Base-by-base conservation (phyloP, 495 filamentous ascomycete genomes). In the Thermochaetoides thermophila region DNA sequence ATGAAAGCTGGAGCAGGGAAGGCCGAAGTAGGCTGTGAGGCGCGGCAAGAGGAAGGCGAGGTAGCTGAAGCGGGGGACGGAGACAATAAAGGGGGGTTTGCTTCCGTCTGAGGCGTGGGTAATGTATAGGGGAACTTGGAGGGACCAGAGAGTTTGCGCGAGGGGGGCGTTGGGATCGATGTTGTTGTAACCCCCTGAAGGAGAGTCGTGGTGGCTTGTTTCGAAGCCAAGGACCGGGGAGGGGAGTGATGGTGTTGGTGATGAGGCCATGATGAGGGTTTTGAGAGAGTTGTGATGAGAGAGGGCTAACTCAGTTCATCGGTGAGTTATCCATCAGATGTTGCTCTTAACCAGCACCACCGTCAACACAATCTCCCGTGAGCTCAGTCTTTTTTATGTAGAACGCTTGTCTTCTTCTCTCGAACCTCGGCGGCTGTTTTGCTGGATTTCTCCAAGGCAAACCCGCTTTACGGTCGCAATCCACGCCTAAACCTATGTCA, bases 41-140 rank as follows among this genome's bases (percentile, higher is more conserved):
- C 71, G 74, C n/a, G 78, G 78, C 11, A 93, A 68, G 26, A 95
- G 69, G 27, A 91, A 57, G 12, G 76, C 67, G 6, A 84, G 64
- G 52, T 84, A 84, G 26, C 74, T 74, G 36, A 84, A 65, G 29
- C 79, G 73, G 8, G 78, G 74, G 27, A 73, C 63, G 12, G 64
- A 61, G 5, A 79, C 56, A 31, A 73, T 46, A 35, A 68, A 68
- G 11, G 66, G 66, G 12, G 66, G 64, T 11, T 42, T 38, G 22
- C 52, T 45, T 15, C 55, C 49, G 9, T 45, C 43, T 7, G 48
- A 48, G 11, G 52, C 35, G 45, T 72, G 66, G 6, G 59, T 68
- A 44, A 72, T 61, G 45, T 57, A 46, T 11, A 72, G 49, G n/a
- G 68, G 68, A 13, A 71, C 50, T 25, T 57, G 56, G 15, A 66